Base-by-base conservation (phyloP, 2,329 filamentous ascomycete species). In the Cladobotryum protrusum region DNA sequence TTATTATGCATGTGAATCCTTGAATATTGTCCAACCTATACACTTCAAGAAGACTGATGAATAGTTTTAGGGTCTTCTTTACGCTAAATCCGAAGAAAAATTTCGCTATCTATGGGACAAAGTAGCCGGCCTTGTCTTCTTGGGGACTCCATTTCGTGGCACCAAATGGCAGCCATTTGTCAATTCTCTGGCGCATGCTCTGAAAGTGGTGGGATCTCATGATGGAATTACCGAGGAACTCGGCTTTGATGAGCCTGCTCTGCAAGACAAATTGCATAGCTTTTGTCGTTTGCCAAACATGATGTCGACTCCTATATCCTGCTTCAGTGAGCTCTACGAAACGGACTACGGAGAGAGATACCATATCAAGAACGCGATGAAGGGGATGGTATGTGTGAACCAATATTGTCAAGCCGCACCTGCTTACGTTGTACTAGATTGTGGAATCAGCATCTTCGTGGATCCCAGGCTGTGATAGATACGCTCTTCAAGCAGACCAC, bases 291-390 rank as follows among this genome's bases (percentile, higher is more conserved):
- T 57, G 15, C 48, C 34, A 5, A 52, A 54, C n/a, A 46, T 43
- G 11, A 41, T 49, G 54, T 45, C 32, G 7, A 36, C 34, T 7
- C 43, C 43, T 46, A 43, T 33, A 15, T 45, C 43, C 4, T 45
- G 48, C 24, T 59, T 57, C 36, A 55, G 48, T 20, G 56, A 59
- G 35, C 43, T 50, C 5, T 51, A 52, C 36, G 50, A 56, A 29
- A 51, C 57, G 3, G 53, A 57, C 36, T 59, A 57, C 33, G 35
- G 35, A n/a, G 36, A 29, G 42, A 36, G 52, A n/a, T 45, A 45
- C 18, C 43, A 49, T 20, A 29, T 54, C n/a, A 36, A 35, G 6
- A 44, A 46, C 36, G 6, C 50, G n/a, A 5, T 46, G 5, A 44
- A 42, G 35, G 52, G 52, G 19, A 49, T 48, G 24, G 24, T 29